These are phyloP conservation scores for Cordyceps fumosorosea DNA, from an alignment of 2,329 filamentous ascomycete species.

Conservation along the genomic window DNA sequence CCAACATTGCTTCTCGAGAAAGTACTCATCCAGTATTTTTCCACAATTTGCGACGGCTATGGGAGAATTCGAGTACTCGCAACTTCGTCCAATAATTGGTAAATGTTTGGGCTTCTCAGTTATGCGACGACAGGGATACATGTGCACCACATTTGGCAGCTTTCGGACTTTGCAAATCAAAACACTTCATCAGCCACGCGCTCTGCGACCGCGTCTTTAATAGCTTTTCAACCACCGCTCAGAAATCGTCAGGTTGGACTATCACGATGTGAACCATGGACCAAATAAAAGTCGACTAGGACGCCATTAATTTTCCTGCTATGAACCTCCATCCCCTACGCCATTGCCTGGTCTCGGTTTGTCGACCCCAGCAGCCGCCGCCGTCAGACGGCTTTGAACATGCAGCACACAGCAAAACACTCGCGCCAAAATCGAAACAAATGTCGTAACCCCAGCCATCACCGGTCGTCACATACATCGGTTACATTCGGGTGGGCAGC, in stretches of 20 bases:
- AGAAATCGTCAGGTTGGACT: constrained; percentile 28
- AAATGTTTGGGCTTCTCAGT: constrained; percentile 30
- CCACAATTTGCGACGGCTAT: constrained; percentile 31
- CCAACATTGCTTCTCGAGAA: constrained; percentile 20
- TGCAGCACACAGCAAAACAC: background rate
- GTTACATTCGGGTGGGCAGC: background rate
- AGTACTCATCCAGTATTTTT: constrained; percentile 31
- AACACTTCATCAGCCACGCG: constrained; percentile 32
- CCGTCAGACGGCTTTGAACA: background rate
- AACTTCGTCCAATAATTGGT: constrained; percentile 25
- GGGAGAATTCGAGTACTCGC: constrained; percentile 27
- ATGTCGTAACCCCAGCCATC: background rate
- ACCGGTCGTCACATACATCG: background rate
- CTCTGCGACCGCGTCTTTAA: constrained; percentile 31
- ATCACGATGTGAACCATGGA: constrained; percentile 28
- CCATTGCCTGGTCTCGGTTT: background rate
- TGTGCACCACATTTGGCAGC: constrained; percentile 33
- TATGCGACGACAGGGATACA: constrained; percentile 30
- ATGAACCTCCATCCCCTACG: background rate
- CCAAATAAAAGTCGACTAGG: constrained; percentile 19
- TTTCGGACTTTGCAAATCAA: constrained; percentile 35
- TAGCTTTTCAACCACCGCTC: constrained; percentile 27
- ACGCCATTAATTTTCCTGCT: constrained; percentile 7
- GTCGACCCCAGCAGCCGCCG: background rate
- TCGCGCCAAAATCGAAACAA: background rate